A percentile compares a stretch with the other conserved stretches of the same genome.
phyloP scores from a whole-genome alignment of 1,284 basidiomycete species.

The Coniferiporia sulphurascens region DNA sequence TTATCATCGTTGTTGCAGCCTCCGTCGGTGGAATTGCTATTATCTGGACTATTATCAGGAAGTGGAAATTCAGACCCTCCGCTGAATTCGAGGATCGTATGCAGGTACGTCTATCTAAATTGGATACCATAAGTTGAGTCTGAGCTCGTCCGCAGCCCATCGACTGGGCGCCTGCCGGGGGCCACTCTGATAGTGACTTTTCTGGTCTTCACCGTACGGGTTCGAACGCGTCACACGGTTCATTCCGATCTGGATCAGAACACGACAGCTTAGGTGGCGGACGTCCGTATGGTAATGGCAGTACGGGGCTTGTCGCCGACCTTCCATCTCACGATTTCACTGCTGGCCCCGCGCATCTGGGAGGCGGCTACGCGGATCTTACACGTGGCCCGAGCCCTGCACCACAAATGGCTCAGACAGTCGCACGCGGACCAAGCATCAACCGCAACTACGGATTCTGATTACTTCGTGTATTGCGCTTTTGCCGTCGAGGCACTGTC shows the following conservation, averaged over 20 bases:
- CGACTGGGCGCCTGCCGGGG: constrained; percentile 68
- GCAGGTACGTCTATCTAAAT: neutral
- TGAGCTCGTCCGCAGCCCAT: constrained; percentile 58
- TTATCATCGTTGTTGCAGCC: constrained; percentile 67
- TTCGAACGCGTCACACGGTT: constrained; percentile 51
- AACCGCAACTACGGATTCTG: constrained; percentile 33
- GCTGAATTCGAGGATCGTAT: constrained; percentile 71
- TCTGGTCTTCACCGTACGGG: constrained; percentile 46
- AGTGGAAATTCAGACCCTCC: constrained; percentile 83
- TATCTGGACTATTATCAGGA: constrained; percentile 85
- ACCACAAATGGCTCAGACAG: constrained; percentile 56
- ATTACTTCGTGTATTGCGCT: constrained; percentile 1
- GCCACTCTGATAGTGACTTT: constrained; percentile 37
- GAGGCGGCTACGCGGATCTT: constrained; percentile 76
- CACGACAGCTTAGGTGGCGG: constrained; percentile 37
- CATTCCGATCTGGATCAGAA: constrained; percentile 61
- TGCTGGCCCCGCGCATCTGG: constrained; percentile 50
- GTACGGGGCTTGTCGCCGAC: constrained; percentile 29
- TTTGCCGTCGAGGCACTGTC: neutral
- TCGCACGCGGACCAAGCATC: constrained; percentile 42
- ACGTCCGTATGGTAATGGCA: constrained; percentile 25
- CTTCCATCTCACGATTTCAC: constrained; percentile 82
- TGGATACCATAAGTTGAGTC: neutral
- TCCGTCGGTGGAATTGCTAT: constrained; percentile 64
- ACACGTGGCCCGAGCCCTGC: constrained; percentile 60